Conservation (phyloP, 2,329 filamentous ascomycete genomes). For the Fusarium albosuccineum region DNA sequence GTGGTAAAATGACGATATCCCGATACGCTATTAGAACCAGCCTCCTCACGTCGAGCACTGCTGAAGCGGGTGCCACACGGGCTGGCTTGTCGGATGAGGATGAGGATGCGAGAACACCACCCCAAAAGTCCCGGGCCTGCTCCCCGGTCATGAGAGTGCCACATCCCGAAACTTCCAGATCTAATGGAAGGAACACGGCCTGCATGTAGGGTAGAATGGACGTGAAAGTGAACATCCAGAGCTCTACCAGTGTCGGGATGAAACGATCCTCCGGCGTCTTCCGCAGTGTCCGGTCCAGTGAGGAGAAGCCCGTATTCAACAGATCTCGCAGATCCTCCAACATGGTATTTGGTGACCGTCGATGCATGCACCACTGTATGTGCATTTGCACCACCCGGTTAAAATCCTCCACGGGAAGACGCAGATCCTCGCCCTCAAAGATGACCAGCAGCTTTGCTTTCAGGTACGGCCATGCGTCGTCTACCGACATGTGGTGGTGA, state of each 20-base stretch:
- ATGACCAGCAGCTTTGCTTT: constrained; percentile 82
- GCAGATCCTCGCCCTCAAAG: constrained; percentile 84
- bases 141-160: constrained; percentile 82
- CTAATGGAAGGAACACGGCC: constrained; percentile 91
- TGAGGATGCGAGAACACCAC: constrained; percentile 68
- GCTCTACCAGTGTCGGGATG: constrained; percentile 90
- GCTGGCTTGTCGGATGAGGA: constrained; percentile 48
- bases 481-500: constrained; percentile 76
- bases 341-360: constrained; percentile 76
- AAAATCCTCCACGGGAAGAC: constrained; percentile 85
- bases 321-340: constrained; percentile 83
- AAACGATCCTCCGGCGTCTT: constrained; percentile 86
- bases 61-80: constrained; percentile 62
- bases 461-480: constrained; percentile 86
- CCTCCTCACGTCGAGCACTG: constrained; percentile 84
- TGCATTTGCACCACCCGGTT: constrained; percentile 85
- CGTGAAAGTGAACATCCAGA: constrained; percentile 95
- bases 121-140: constrained; percentile 92
- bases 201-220: constrained; percentile 93
- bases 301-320: constrained; percentile 83
- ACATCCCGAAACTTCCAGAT: constrained; percentile 90
- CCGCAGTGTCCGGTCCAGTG: constrained; percentile 85
- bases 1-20: constrained; percentile 87
- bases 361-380: constrained; percentile 81
- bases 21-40: constrained; percentile 90